Percentiles rank a stretch among this genome's conserved stretches.
These are phyloP conservation scores for Pisolithus microcarpus DNA, from an alignment of 768 basidiomycete genomes.

Conservation along the genomic window DNA sequence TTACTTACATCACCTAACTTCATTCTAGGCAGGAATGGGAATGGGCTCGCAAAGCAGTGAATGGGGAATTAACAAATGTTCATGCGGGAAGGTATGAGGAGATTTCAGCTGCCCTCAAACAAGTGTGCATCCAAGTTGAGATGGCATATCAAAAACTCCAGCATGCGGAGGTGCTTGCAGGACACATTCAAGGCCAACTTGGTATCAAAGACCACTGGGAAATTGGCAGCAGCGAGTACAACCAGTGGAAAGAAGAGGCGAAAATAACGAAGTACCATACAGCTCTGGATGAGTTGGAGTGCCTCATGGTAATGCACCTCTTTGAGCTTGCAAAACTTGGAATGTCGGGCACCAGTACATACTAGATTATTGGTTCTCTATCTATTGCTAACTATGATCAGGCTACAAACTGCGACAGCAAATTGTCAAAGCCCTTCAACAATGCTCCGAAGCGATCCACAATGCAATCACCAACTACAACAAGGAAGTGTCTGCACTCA, in stretches of 20 bases:
- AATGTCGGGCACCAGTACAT: conserved; percentile 29
- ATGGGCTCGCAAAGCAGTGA: neutral
- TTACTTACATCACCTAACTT: too few species aligned
- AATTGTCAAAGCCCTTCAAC: too few species aligned
- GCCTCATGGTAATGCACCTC: conserved; percentile 28
- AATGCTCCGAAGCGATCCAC: too few species aligned
- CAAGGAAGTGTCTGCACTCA: too few species aligned
- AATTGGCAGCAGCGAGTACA: neutral
- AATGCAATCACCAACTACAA: too few species aligned
- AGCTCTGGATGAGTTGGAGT: conserved; percentile 28
- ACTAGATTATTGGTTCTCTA: too few species aligned
- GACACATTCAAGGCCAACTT: too few species aligned
- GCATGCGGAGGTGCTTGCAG: too few species aligned
- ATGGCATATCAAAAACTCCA: neutral
- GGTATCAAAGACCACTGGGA: neutral
- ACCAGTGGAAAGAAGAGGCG: neutral
- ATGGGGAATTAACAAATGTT: neutral
- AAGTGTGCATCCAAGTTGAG: neutral
- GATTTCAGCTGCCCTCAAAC: neutral
- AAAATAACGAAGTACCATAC: conserved; percentile 15
- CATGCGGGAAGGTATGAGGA: neutral
- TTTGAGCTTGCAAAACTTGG: conserved; percentile 35
- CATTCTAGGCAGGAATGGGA: too few species aligned
- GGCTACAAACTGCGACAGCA: too few species aligned
- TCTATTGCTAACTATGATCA: too few species aligned